These are phyloP conservation scores for Penicillium concentricum DNA, from an alignment of 2,329 filamentous ascomycete genomes.

Conservation along the genomic window DNA sequence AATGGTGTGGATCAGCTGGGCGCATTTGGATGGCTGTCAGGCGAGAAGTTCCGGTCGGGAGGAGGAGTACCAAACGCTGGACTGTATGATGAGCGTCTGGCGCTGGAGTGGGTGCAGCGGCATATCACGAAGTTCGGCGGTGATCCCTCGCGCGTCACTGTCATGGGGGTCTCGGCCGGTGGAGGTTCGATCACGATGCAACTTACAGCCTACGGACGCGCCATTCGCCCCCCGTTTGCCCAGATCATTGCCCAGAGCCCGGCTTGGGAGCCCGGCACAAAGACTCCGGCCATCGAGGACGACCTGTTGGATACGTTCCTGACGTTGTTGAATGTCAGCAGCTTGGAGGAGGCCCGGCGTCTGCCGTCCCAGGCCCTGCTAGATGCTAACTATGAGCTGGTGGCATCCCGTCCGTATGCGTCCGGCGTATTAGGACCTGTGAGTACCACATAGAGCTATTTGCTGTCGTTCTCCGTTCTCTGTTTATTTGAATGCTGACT, in stretches of 20 bases:
- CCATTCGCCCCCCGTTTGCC: not conserved
- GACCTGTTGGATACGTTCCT: not conserved
- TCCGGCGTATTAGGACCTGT: not conserved
- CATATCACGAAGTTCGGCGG: conserved; percentile 11
- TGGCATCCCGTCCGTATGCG: not conserved
- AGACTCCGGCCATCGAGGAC: not conserved
- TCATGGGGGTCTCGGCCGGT: not conserved
- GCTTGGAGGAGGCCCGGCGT: not conserved
- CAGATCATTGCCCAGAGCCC: not conserved
- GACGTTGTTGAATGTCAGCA: not conserved
- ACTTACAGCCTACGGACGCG: not conserved
- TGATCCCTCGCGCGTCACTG: not conserved
- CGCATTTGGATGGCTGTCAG: not conserved
- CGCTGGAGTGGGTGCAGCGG: conserved; percentile 11
- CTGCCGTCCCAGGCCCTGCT: not conserved
- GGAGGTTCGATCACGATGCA: not conserved
- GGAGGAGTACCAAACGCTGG: conserved; percentile 2
- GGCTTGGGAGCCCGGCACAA: not conserved
- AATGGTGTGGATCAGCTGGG: not conserved
- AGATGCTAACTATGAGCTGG: not conserved
- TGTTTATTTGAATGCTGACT: not conserved
- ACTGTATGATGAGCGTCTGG: conserved; percentile 9
- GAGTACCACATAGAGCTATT: not conserved
- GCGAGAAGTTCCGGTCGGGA: not conserved
- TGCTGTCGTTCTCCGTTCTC: not conserved